A percentile compares a stretch with the other conserved stretches of the same genome.
phyloP scores from a whole-genome alignment of 2,329 filamentous ascomycete species.

The Epichloe amarillans region DNA sequence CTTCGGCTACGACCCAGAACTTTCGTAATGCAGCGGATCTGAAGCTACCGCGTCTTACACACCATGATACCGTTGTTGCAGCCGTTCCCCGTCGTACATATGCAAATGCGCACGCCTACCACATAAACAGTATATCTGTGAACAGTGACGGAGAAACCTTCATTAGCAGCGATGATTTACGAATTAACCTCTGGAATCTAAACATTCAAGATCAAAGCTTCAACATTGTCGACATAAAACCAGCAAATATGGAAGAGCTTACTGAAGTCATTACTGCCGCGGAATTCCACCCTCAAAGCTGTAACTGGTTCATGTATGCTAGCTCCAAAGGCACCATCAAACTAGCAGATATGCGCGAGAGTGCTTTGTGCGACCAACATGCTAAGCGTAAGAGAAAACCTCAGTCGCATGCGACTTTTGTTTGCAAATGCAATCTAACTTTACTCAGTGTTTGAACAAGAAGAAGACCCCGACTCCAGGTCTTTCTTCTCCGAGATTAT shows the following conservation, averaged over 20 bases:
- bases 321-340: conserved; percentile 99
- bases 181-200: conserved; percentile 97
- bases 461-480: conserved; percentile 90
- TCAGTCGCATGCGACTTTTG: not conserved
- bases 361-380: conserved; percentile 88
- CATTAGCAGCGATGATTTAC: conserved; percentile 94
- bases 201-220: conserved; percentile 99
- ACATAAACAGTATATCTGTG: conserved; percentile 99
- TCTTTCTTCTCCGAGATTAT: conserved; percentile 99
- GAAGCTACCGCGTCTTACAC: conserved; percentile 89
- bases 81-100: conserved; percentile 93
- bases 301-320: conserved; percentile 99
- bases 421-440: conserved; percentile 11
- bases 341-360: conserved; percentile 95
- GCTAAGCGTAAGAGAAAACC: conserved; percentile 58
- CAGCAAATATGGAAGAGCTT: conserved; percentile 98
- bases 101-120: conserved; percentile 95
- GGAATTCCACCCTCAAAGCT: conserved; percentile 92
- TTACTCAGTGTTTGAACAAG: conserved; percentile 82
- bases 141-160: conserved; percentile 99
- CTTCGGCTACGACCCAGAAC: conserved; percentile 50
- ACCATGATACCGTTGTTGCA: conserved; percentile 95
- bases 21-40: conserved; percentile 75
- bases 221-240: conserved; percentile 99
- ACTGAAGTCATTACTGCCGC: conserved; percentile 98